phyloP scores from a whole-genome alignment of 331 rosid genomes.

The Telfairia occidentalis region DNA sequence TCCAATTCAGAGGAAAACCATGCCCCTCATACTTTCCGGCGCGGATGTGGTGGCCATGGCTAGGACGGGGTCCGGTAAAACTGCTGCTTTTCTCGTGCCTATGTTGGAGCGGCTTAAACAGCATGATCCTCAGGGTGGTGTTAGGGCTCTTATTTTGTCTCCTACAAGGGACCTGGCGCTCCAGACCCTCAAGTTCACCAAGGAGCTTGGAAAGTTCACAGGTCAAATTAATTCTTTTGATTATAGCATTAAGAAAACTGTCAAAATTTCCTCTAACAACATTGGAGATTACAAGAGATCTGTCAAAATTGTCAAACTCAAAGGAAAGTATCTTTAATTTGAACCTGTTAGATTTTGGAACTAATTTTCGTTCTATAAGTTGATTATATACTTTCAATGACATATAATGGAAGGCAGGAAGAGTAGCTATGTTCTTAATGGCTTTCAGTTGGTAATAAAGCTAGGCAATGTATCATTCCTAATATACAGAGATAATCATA shows the following conservation, averaged over 20 bases:
- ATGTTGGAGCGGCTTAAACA: constrained; percentile 74
- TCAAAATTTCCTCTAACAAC: no score
- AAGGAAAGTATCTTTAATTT: neutral
- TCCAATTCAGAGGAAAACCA: constrained; percentile 87
- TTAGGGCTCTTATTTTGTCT: constrained; percentile 71
- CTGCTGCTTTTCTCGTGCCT: constrained; percentile 83
- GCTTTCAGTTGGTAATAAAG: neutral
- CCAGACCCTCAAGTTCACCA: constrained; percentile 75
- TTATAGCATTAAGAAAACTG: no score
- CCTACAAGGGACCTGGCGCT: constrained; percentile 85
- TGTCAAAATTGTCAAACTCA: neutral
- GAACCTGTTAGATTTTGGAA: neutral
- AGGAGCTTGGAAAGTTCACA: constrained; percentile 60
- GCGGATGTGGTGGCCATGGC: constrained; percentile 97
- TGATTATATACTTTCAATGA: neutral
- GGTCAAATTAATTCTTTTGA: no score
- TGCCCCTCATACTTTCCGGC: constrained; percentile 85
- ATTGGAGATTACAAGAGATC: neutral
- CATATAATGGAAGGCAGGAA: neutral
- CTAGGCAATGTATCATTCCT: neutral
- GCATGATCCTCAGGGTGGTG: constrained; percentile 73
- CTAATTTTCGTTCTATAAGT: neutral
- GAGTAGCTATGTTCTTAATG: neutral
- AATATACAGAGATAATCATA: neutral
- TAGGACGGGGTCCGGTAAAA: constrained; percentile 89